Base-by-base conservation (phyloP, 805 yeast genomes). In the Suhomyces pyralidae region DNA sequence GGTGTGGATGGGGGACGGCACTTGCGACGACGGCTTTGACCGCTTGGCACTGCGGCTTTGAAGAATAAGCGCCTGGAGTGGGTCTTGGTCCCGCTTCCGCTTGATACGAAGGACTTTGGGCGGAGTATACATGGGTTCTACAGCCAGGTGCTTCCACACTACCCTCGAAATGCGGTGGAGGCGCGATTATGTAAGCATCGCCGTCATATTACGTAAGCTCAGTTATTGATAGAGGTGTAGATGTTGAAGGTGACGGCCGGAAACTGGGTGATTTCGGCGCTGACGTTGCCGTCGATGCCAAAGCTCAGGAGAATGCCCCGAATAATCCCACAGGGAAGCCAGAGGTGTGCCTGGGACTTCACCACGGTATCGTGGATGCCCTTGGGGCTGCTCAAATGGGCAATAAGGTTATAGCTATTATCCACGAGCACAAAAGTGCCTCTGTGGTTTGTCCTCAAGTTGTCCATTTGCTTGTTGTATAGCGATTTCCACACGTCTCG, bases 381-480 rank as follows among this genome's bases (percentile, higher is more conserved):
- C 14, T 57, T 54, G 14, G 77, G 64, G 44, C 80, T 77, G 58
- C 75, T 69, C 78, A 86, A 79, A 46, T 79, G 73, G 34, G 70
- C 60, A 42, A 88, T 78, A 49, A 81, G 74, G 51, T 77, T 77
- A 71, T 85, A 86, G 50, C 71, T 71, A 64, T 80, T 82, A 65
- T 90, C 97, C 8, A 89, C 82, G 44, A 90, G 74, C 24, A 90
- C 93, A 67, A 83, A 89, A 0, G 92, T 88, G 6, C 94, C 88
- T 38, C 96, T 73, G 66, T 94, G 97, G 65, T 94, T 94, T 1
- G 99, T 94, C 55, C 96, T 81, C 53, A 94, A 76, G 59, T 90
- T 91, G 66, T 92, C 97, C 76, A 94, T 89, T 66, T 88, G 97
- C 68, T 91, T 93, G 38, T 84, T 82, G 69, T 83, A 90, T 26